These are phyloP conservation scores for Moniliella sp. DNA, from an alignment of 1,284 basidiomycete genomes.

Conservation along the genomic window DNA sequence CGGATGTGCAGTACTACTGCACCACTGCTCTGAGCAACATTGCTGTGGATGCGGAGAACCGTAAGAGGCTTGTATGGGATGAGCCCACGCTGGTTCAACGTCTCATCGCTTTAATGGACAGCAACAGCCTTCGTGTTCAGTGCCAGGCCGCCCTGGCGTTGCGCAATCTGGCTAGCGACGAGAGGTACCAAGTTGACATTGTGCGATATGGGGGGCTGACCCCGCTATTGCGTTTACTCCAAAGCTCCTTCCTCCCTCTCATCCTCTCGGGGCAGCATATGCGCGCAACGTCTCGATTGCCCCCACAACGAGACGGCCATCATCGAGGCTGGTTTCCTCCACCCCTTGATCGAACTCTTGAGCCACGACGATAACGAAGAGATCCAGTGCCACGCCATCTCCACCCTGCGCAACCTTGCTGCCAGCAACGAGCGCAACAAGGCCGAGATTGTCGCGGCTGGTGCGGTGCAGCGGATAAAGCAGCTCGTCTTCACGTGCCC, in stretches of 20 bases:
- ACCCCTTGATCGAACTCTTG: slow-evolving; percentile 80
- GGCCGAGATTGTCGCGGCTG: slow-evolving; percentile 88
- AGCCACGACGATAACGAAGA: slow-evolving; percentile 98
- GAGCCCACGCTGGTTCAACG: slow-evolving; percentile 88
- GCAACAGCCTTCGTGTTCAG: slow-evolving; percentile 87
- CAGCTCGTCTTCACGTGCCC: slow-evolving; percentile 87
- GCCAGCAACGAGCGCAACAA: slow-evolving; percentile 97
- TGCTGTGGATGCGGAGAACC: slow-evolving; percentile 47
- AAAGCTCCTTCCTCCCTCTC: slow-evolving; percentile 87
- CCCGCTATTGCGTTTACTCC: slow-evolving; percentile 74
- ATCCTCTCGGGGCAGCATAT: slow-evolving; percentile 91
- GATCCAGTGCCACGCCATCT: slow-evolving; percentile 98
- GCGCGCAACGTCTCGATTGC: slow-evolving; percentile 95
- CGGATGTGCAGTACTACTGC: slow-evolving; percentile 98
- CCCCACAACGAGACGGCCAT: slow-evolving; percentile 96
- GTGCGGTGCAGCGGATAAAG: slow-evolving; percentile 93
- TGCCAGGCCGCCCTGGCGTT: slow-evolving; percentile 92
- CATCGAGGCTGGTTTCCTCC: slow-evolving; percentile 90
- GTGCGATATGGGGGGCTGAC: slow-evolving; percentile 83
- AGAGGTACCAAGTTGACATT: slow-evolving; percentile 97
- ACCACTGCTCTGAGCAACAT: slow-evolving; percentile 97
- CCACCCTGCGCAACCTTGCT: slow-evolving; percentile 82
- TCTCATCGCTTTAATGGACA: slow-evolving; percentile 88
- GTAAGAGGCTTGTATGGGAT: slow-evolving; percentile 79
- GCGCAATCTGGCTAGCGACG: slow-evolving; percentile 87